Percentiles rank a stretch among this genome's conserved stretches.
Conservation (phyloP, 2,329 filamentous ascomycete genomes). For the Hypoxylon sp. region DNA sequence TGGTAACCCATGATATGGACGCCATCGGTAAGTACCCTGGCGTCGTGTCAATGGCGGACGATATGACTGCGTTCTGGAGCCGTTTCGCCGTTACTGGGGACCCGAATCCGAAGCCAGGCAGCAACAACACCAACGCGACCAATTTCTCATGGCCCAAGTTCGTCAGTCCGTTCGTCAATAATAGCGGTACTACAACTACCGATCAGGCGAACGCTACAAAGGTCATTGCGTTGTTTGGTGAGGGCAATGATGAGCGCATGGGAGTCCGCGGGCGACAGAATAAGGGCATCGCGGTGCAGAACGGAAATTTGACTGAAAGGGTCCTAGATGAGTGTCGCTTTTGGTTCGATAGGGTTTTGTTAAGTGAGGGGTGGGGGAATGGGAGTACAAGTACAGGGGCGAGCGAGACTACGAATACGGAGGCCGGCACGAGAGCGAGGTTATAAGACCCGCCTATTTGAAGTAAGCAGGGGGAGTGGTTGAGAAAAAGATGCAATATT, state of each 20-base stretch:
- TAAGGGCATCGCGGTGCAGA: conserved; percentile 61
- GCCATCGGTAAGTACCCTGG: conserved; percentile 56
- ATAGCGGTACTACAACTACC: conserved; percentile 16
- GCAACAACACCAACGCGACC: conserved; percentile 34
- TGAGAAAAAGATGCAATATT: neutral
- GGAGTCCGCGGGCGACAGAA: conserved; percentile 51
- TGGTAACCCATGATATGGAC: conserved; percentile 61
- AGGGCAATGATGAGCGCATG: conserved; percentile 70
- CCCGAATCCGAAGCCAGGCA: conserved; percentile 43
- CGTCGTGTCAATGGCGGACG: conserved; percentile 56
- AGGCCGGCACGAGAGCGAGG: neutral
- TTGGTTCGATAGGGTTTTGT: conserved; percentile 71
- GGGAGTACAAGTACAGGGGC: conserved; percentile 36
- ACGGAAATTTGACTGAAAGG: conserved; percentile 59
- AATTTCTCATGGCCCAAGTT: conserved; percentile 61
- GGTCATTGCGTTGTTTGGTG: conserved; percentile 69
- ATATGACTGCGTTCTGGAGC: conserved; percentile 63
- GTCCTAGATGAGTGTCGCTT: conserved; percentile 68
- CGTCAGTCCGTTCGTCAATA: conserved; percentile 57
- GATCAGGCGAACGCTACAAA: conserved; percentile 50
- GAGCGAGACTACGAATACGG: neutral
- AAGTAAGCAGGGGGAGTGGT: neutral
- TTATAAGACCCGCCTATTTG: neutral
- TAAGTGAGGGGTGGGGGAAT: conserved; percentile 62
- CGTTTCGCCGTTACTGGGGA: conserved; percentile 55